Base-by-base conservation (phyloP, 225 moss, liverwort and hornwort species). In the Sphagnum contortum region DNA sequence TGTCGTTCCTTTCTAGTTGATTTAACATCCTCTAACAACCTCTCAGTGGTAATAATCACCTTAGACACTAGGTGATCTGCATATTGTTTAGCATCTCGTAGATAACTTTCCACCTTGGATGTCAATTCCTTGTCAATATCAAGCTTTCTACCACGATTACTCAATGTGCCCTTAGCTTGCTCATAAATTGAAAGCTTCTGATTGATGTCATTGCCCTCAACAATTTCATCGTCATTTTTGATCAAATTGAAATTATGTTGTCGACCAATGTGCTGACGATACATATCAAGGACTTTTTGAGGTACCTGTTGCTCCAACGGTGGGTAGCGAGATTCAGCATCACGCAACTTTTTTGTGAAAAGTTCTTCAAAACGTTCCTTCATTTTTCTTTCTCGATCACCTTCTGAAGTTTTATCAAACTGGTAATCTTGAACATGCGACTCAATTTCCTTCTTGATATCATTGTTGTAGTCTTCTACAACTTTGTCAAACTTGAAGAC, bases 401-500 rank as follows among this genome's bases (percentile, higher is more conserved):
- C 8, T 66, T 49, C 46, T 49, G 12, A 55, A 45, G 11, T 55
- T 53, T 53, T 3, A 66, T 47, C 53, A 66, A 45, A 45, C 56
- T 9, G 45, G 45, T 46, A 3, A 45, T 55, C 44, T 44, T 53
- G 52, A 66, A 66, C 9, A 66, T 8, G 29, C 9, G 50, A 10
- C 60, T 53, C 56, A 55, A 64, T 69, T 29, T 50, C 56, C 48
- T 14, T 48, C 49, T 69, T 63, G 5, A 69, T 52, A n/a, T 64
- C 64, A n/a, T 64, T 45, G 45, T 69, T 44, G 12, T 69, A 69
- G 44, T 49, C 44, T 63, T 49, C 48, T 9, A 74, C 69, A 44
- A 57, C 57, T 12, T 59, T 60, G 29, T 69, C 74, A 68, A 58
- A 69, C 14, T 58, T 48, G 14, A 64, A 57, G 3, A 69, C 29